phyloP scores from a whole-genome alignment of 2,329 filamentous ascomycete genomes.

The Huntiella moniliformis region DNA sequence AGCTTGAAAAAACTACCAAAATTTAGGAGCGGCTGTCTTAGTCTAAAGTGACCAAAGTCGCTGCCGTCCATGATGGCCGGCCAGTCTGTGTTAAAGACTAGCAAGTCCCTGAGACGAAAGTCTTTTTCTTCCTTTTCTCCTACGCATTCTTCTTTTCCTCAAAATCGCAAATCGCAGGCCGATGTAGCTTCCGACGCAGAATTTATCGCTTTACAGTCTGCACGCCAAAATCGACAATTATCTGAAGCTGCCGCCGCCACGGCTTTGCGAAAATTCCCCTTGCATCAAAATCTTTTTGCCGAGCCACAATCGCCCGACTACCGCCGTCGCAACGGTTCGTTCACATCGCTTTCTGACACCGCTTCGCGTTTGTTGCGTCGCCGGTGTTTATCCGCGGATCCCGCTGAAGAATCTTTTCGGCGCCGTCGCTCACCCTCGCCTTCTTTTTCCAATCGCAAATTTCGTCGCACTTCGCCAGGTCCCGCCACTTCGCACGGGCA shows the following conservation, averaged over 20 bases:
- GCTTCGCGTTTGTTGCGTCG: neutral
- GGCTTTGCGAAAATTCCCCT: slow-evolving; percentile 60
- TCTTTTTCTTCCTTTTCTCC: slow-evolving; percentile 14
- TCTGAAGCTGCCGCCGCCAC: slow-evolving; percentile 76
- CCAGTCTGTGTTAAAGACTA: slow-evolving; percentile 29
- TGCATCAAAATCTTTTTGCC: slow-evolving; percentile 60
- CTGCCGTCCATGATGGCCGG: slow-evolving; percentile 26
- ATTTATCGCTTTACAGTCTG: too few relatives aligned
- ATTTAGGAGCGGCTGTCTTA: too few relatives aligned
- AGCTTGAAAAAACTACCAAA: too few relatives aligned
- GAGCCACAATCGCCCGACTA: slow-evolving; percentile 70
- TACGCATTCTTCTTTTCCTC: slow-evolving; percentile 33
- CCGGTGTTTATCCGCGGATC: neutral
- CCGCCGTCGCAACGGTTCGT: slow-evolving; percentile 47
- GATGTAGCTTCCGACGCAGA: too few relatives aligned
- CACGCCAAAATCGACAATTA: slow-evolving; percentile 40
- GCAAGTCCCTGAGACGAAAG: slow-evolving; percentile 13
- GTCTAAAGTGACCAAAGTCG: too few relatives aligned
- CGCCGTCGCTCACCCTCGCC: slow-evolving; percentile 13
- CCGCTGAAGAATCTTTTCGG: slow-evolving; percentile 12
- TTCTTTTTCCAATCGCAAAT: too few relatives aligned
- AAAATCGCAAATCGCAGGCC: too few relatives aligned
- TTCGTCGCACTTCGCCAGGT: too few relatives aligned
- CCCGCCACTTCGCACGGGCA: too few relatives aligned
- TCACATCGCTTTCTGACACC: slow-evolving; percentile 41